phyloP scores from a whole-genome alignment of 805 yeast genomes.

The Starmera pachycereana region DNA sequence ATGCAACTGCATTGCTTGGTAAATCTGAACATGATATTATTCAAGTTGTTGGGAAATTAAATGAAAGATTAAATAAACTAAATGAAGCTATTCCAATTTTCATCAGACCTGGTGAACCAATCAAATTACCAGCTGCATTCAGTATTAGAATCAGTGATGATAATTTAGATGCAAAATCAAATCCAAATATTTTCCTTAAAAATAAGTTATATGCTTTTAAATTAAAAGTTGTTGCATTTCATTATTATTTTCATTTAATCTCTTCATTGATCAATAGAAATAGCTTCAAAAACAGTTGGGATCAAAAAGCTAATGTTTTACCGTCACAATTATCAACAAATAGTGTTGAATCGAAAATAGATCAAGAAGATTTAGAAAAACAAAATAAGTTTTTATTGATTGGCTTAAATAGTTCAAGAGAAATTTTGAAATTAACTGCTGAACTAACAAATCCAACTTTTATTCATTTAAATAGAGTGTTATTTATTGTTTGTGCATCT shows the following conservation, averaged over 20 bases:
- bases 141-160: neutral
- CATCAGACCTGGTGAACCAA: slow-evolving; percentile 7
- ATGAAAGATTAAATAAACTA: slow-evolving; percentile 1
- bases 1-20: slow-evolving; percentile 5
- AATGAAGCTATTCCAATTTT: slow-evolving; percentile 3
- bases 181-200: too few relatives aligned
- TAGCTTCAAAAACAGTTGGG: slow-evolving; percentile 4
- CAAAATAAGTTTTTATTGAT: too few relatives aligned
- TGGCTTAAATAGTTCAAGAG: neutral
- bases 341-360: too few relatives aligned
- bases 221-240: slow-evolving; percentile 3
- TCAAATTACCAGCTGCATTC: slow-evolving; percentile 1
- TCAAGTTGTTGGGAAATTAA: slow-evolving; percentile 1
- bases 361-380: too few relatives aligned
- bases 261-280: slow-evolving; percentile 4
- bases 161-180: too few relatives aligned
- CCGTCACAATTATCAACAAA: too few relatives aligned
- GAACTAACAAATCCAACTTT: neutral
- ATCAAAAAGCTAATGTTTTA: neutral
- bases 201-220: neutral
- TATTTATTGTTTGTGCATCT: neutral
- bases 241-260: slow-evolving; percentile 4
- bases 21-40: slow-evolving; percentile 4
- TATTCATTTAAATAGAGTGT: neutral
- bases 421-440: neutral